Base-by-base conservation (phyloP, 2,329 filamentous ascomycete genomes). In the Setomelanomma holmii region DNA sequence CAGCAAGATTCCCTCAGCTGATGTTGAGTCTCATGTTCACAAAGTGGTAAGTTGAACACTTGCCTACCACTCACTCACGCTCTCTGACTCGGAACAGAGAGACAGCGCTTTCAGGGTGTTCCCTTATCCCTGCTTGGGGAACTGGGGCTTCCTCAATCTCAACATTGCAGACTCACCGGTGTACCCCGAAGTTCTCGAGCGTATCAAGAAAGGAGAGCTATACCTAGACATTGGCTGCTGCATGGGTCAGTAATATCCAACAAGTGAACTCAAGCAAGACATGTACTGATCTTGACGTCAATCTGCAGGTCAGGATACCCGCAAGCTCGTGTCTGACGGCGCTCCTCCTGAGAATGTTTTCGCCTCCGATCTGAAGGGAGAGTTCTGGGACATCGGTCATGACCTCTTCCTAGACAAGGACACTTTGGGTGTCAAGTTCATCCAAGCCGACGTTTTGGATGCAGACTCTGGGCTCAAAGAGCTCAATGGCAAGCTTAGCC, bases 301-400 rank as follows among this genome's bases (percentile, higher is more conserved):
- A 30, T 6, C 10, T 30, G 27, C 14, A 30, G 27, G 27, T 21
- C 76, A 80, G 39, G 76, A 77, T 35, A 69, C 80, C 40, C 76
- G 79, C 17, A 76, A 78, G 51, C 70, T 81, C 11, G 72, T 74
- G 4, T 57, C 61, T 35, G 76, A 79, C 49, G 78, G 78, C 6
- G 78, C 68, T 1, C 76, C 77, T 2, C 66, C 73, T 0, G 61
- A 68, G 34, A 76, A 77, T 24, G 71, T 75, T 1, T 71, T 69
- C 40, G 79, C 77, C 21, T 66, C 71, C 5, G 79, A 81, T 53
- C 53, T 80, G 22, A 61, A 67, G 40, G 49, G 58, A 7, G 54
- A 63, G 2, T 84, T 87, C 59, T 77, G 86, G 58, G 77, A 84
- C 16, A 72, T 84, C 16, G 84, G 85, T 17, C 85, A 72, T 49